A percentile compares a stretch with the other conserved stretches of the same genome.
Conservation (phyloP, 116 monocot species). For the Cymodocea nodosa region DNA sequence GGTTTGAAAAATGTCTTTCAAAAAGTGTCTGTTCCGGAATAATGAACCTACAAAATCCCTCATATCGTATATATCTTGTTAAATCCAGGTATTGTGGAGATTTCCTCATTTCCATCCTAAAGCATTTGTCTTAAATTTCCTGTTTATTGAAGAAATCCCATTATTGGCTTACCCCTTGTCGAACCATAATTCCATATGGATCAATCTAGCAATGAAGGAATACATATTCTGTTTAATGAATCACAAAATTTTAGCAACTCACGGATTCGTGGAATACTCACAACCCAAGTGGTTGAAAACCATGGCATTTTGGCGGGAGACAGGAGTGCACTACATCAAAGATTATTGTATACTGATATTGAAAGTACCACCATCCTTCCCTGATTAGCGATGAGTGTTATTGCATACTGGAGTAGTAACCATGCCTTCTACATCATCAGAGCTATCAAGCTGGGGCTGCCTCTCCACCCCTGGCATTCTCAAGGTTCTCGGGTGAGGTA, state of each 20-base stretch:
- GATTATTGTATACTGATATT: too few relatives aligned
- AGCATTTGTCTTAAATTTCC: not conserved
- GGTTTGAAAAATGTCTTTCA: too few relatives aligned
- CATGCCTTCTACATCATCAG: conserved; percentile 1
- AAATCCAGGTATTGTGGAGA: conserved; percentile 12
- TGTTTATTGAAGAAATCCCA: conserved; percentile 1
- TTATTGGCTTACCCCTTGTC: not conserved
- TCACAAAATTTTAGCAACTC: conserved; percentile 19
- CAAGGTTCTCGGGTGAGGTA: conserved; percentile 13
- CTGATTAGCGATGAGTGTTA: too few relatives aligned
- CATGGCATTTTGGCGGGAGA: too few relatives aligned
- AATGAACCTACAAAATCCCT: conserved; percentile 7
- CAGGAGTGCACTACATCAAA: too few relatives aligned
- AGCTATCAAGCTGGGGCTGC: conserved; percentile 3
- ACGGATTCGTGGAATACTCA: too few relatives aligned
- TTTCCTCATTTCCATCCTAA: conserved; percentile 12
- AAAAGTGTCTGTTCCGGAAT: too few relatives aligned
- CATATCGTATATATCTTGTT: conserved; percentile 12
- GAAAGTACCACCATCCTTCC: too few relatives aligned
- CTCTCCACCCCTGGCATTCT: conserved; percentile 10
- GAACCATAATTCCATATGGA: not conserved
- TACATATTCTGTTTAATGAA: conserved; percentile 27
- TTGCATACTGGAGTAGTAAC: too few relatives aligned
- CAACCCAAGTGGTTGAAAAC: too few relatives aligned
- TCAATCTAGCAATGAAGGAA: conserved; percentile 20